These are phyloP conservation scores for Vitis labrusca DNA, from an alignment of 164 flowering plant species.

Conservation along the genomic window DNA sequence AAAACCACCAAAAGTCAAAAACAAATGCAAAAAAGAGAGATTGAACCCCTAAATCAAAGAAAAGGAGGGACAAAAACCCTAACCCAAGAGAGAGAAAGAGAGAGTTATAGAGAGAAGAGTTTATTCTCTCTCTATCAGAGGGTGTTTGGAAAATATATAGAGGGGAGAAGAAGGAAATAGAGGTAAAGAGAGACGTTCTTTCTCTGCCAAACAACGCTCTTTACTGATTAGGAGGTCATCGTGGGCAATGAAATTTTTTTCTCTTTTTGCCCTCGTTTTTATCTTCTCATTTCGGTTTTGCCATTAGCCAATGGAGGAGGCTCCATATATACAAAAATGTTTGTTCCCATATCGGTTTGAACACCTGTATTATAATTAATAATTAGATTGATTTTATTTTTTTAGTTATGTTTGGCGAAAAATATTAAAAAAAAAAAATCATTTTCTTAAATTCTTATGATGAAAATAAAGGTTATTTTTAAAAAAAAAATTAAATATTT, in stretches of 20 bases:
- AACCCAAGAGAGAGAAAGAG: conserved; percentile 20
- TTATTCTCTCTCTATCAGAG: conserved; percentile 3
- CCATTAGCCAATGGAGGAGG: neutral
- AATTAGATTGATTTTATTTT: too few relatives aligned
- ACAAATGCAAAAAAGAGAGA: neutral
- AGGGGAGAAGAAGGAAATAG: conserved; percentile 1
- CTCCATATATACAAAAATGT: too few relatives aligned
- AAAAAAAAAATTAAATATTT: too few relatives aligned
- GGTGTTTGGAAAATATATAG: too few relatives aligned
- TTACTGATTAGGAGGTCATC: conserved; percentile 10
- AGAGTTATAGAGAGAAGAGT: neutral
- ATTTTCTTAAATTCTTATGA: too few relatives aligned
- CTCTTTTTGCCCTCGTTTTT: conserved; percentile 10
- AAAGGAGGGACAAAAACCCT: conserved; percentile 8
- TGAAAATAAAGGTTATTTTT: too few relatives aligned
- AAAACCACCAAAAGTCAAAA: neutral
- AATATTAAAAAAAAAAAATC: too few relatives aligned
- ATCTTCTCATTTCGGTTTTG: conserved; percentile 7
- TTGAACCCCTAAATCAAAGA: neutral
- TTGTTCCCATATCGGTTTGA: too few relatives aligned
- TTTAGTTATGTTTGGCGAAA: too few relatives aligned
- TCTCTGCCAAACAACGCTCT: conserved; percentile 14
- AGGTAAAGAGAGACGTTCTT: conserved; percentile 5
- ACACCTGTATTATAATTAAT: too few relatives aligned
- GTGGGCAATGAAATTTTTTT: conserved; percentile 11